Conservation (phyloP, 2,329 filamentous ascomycete genomes). For the Mycocentrospora acerina region DNA sequence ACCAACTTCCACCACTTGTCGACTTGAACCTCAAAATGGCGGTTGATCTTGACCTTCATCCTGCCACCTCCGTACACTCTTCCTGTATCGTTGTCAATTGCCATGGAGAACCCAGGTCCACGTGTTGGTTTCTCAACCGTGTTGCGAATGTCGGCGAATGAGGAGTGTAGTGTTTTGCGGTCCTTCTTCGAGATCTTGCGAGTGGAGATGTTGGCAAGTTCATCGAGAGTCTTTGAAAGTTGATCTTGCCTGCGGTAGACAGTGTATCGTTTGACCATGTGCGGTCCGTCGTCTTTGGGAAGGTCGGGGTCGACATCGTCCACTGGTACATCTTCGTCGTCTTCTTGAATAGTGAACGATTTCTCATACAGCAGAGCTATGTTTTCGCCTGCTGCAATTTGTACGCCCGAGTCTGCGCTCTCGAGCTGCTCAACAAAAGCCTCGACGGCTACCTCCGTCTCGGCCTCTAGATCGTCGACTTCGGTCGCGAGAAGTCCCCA, state of each 20-base stretch:
- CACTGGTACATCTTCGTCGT: conserved; percentile 54
- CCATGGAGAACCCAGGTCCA: conserved; percentile 67
- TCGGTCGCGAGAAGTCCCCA: conserved; percentile 82
- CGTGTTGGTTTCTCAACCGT: conserved; percentile 67
- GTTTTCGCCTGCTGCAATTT: conserved; percentile 75
- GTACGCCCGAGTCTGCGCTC: conserved; percentile 69
- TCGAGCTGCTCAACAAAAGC: conserved; percentile 85
- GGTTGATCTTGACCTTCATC: conserved; percentile 60
- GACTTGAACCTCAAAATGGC: conserved; percentile 62
- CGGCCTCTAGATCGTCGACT: conserved; percentile 70
- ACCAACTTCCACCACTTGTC: conserved; percentile 75
- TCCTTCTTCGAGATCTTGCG: conserved; percentile 67
- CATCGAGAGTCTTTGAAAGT: conserved; percentile 59
- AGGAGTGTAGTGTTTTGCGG: conserved; percentile 65
- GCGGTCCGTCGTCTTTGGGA: conserved; percentile 34
- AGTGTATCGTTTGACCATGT: conserved; percentile 64
- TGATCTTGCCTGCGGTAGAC: conserved; percentile 66
- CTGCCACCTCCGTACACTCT: conserved; percentile 60
- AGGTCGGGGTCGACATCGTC: conserved; percentile 53
- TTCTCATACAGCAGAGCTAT: conserved; percentile 84
- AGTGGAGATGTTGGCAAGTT: conserved; percentile 61
- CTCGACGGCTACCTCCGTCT: conserved; percentile 72
- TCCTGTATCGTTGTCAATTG: conserved; percentile 62
- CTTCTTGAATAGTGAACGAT: conserved; percentile 59
- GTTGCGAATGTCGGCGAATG: conserved; percentile 66